phyloP scores from a whole-genome alignment of 352 stramenopile species.

The Phytopythium kandeliae region DNA sequence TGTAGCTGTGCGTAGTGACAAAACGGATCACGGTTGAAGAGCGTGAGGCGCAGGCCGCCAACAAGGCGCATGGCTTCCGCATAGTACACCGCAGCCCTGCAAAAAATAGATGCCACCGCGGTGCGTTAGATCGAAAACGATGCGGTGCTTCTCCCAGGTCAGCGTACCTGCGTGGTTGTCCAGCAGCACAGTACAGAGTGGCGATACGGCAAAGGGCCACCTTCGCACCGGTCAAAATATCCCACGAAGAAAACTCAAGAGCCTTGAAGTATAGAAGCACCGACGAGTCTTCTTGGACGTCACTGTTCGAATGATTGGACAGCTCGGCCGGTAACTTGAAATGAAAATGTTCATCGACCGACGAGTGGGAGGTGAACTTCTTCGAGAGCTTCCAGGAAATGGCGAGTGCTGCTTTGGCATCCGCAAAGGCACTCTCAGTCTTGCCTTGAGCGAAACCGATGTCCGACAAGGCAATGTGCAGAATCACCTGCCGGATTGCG shows the following conservation, averaged over 20 bases:
- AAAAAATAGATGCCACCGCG: not conserved
- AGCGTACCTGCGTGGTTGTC: conserved; percentile 45
- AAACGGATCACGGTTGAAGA: conserved; percentile 53
- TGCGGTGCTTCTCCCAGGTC: not conserved
- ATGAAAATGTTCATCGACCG: conserved; percentile 7
- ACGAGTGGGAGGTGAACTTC: conserved; percentile 22
- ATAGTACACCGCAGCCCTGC: conserved; percentile 47
- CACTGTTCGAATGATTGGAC: conserved; percentile 1
- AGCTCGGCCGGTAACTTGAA: conserved; percentile 45
- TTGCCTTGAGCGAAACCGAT: conserved; percentile 46
- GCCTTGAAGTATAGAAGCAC: conserved; percentile 52
- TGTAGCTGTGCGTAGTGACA: conserved; percentile 63
- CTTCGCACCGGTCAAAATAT: conserved; percentile 51
- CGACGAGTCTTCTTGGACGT: conserved; percentile 12
- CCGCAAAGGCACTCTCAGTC: conserved; percentile 30
- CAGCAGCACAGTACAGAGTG: conserved; percentile 38
- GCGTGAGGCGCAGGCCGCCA: conserved; percentile 39
- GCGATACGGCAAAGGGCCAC: conserved; percentile 55
- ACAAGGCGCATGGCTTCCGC: conserved; percentile 68
- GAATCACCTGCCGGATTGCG: conserved; percentile 45
- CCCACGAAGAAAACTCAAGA: conserved; percentile 69
- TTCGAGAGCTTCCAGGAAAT: conserved; percentile 67
- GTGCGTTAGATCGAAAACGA: not conserved
- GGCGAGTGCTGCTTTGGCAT: conserved; percentile 52
- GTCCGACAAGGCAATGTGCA: conserved; percentile 46